Percentiles rank a stretch among this genome's conserved stretches.
Conservation (phyloP, 2,329 filamentous ascomycete genomes). For the Hirsutella thompsonii region DNA sequence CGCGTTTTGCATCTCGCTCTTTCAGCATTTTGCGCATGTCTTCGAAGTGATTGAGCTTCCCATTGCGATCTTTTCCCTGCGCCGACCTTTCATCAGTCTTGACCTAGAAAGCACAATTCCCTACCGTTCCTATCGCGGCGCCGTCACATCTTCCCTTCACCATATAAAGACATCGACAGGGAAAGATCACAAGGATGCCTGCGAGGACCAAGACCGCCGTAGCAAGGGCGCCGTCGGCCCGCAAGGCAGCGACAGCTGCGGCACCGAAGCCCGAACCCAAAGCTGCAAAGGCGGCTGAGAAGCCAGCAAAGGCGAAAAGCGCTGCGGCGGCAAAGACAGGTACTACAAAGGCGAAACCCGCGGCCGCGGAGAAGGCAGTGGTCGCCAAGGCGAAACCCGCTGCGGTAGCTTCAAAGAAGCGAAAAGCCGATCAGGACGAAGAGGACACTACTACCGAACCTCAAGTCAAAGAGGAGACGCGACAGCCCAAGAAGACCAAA, state of each 20-base stretch:
- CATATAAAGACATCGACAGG: background rate
- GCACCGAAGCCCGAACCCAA: conserved; percentile 13
- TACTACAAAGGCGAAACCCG: conserved; percentile 12
- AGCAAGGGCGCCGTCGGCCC: conserved; percentile 13
- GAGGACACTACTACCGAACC: conserved; percentile 4
- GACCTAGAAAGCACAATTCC: too few relatives aligned
- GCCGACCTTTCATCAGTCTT: too few relatives aligned
- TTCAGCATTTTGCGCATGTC: too few relatives aligned
- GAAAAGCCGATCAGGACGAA: conserved; percentile 3
- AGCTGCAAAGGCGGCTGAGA: conserved; percentile 15
- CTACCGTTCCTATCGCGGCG: too few relatives aligned
- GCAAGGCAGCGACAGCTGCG: conserved; percentile 10
- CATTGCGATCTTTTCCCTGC: too few relatives aligned
- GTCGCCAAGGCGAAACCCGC: conserved; percentile 9
- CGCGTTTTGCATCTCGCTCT: too few relatives aligned
- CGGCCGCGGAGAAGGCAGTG: conserved; percentile 12
- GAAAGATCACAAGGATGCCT: conserved; percentile 13
- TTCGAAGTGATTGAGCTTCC: too few relatives aligned
- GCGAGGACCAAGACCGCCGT: conserved; percentile 15
- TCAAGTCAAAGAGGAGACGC: conserved; percentile 6
- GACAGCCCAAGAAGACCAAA: conserved; percentile 49
- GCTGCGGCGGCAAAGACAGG: conserved; percentile 15
- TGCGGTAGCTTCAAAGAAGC: conserved; percentile 3
- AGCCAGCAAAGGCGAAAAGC: too few relatives aligned
- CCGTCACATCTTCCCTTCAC: background rate